Base-by-base conservation (phyloP, 495 filamentous ascomycete species). In the Xylaria sp. region DNA sequence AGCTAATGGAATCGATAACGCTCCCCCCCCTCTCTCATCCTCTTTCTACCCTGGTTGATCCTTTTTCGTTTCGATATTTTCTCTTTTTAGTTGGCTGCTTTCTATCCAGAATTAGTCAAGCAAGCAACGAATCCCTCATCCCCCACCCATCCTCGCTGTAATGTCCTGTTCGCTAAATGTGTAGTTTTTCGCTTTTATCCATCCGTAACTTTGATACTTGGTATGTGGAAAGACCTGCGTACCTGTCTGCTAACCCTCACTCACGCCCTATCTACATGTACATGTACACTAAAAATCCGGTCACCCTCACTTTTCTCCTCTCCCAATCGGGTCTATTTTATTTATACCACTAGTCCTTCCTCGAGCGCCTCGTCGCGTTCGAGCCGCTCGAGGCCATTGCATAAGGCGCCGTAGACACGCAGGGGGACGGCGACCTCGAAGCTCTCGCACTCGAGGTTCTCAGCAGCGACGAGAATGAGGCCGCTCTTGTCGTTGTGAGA, bases 391-490 rank as follows among this genome's bases (percentile, higher is more conserved):
- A 82, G 75, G 46, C 76, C 82, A 48, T 77, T 82, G 67, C 83
- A 80, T 40, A 86, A 77, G 7, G 93, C 90, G 9, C 94, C 94
- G 78, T 95, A 97, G 0, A 97, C 92, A 58, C 87, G 87, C 63
- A 97, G 78, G 58, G 94, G 94, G 59, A 97, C 92, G 2, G 88
- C 87, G 57, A 97, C 91, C 77, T 97, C 94, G 81, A 97, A 97
- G 21, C 91, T 94, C 84, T 97, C 94, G 73, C 93, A 94, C 21
- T 88, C 85, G 68, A 97, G 75, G 71, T 88, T 88, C 81, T 97
- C 93, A 70, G 90, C 86, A 1, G 93, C 91, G 4, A 91, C 91
- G 46, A 93, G 75, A 1, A 93, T 85, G 21, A 85, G 73, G 2
- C 85, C 84, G 0, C 93, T 93, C 31, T 92, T 82, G 69, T 97